phyloP scores from a whole-genome alignment of 495 filamentous ascomycete species.

The Cairneyella variabilis region DNA sequence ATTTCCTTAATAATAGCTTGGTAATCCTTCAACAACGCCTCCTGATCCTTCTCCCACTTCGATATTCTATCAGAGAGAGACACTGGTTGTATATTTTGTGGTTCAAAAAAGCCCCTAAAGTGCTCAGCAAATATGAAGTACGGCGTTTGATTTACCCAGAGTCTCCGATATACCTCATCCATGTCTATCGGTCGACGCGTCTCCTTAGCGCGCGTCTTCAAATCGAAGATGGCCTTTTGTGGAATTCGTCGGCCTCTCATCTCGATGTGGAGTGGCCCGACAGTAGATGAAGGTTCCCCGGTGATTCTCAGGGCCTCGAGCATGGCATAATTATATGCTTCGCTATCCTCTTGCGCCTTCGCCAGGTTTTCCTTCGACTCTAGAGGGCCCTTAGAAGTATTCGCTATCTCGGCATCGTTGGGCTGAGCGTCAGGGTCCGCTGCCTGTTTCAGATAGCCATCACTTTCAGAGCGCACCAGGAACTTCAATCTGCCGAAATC shows the following conservation, averaged over 20 bases:
- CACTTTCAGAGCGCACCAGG: constrained; percentile 56
- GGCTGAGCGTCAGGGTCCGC: not conserved
- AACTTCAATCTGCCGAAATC: constrained; percentile 49
- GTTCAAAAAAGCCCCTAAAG: constrained; percentile 43
- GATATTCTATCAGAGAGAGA: not conserved
- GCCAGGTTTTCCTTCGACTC: constrained; percentile 1
- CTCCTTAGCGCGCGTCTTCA: constrained; percentile 55
- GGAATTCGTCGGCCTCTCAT: constrained; percentile 24
- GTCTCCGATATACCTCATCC: constrained; percentile 42
- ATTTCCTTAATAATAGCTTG: not conserved
- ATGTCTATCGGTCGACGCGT: constrained; percentile 29
- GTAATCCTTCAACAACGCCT: not conserved
- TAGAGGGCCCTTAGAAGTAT: not conserved
- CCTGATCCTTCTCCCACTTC: not conserved
- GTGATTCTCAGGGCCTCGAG: constrained; percentile 6
- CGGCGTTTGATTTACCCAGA: constrained; percentile 60
- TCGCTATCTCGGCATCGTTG: not conserved
- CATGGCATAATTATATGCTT: not conserved
- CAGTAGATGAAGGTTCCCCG: not conserved
- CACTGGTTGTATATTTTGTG: not conserved
- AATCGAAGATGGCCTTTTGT: constrained; percentile 54
- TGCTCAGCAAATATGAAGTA: constrained; percentile 62
- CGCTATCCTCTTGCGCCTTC: constrained; percentile 1
- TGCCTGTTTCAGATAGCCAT: constrained; percentile 45
- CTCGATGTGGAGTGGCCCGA: not conserved